Percentiles rank a stretch among this genome's conserved stretches.
These are phyloP conservation scores for Davidsoniella virescens DNA, from an alignment of 2,329 filamentous ascomycete genomes.

Conservation along the genomic window DNA sequence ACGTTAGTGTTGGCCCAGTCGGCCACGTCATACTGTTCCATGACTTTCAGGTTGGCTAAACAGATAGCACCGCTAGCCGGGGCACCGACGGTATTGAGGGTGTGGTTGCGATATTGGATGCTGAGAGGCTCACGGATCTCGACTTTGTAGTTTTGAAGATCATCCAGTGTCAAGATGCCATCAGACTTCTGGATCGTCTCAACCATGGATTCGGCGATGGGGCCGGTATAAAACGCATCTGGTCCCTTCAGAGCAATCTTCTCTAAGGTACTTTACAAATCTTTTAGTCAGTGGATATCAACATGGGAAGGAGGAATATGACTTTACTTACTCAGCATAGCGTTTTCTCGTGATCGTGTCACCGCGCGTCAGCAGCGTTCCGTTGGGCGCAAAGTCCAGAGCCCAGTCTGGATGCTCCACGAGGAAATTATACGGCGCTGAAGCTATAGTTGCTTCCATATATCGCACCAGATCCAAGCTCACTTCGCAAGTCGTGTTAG, in stretches of 20 bases:
- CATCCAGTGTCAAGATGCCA: constrained; percentile 72
- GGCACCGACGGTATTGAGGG: constrained; percentile 51
- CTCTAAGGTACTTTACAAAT: constrained; percentile 42
- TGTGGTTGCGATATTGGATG: constrained; percentile 53
- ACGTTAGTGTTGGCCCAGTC: constrained; percentile 41
- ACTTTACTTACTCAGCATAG: constrained; percentile 40
- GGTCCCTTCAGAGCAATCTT: constrained; percentile 57
- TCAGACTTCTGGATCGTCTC: constrained; percentile 48
- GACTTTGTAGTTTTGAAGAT: constrained; percentile 59
- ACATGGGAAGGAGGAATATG: neutral
- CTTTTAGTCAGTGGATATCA: neutral
- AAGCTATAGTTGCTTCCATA: constrained; percentile 33
- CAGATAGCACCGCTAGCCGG: constrained; percentile 67
- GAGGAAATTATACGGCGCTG: constrained; percentile 42
- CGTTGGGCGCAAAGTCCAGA: constrained; percentile 74
- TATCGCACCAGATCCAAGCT: constrained; percentile 59
- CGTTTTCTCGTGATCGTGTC: constrained; percentile 67
- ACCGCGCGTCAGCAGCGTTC: constrained; percentile 51
- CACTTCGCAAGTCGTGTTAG: constrained; percentile 27
- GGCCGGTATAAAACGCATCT: constrained; percentile 57
- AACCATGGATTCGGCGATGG: constrained; percentile 60
- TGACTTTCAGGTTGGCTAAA: constrained; percentile 61
- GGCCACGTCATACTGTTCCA: constrained; percentile 55
- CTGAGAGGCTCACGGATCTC: constrained; percentile 45
- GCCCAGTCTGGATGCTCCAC: constrained; percentile 65